Conservation (phyloP, 1,284 basidiomycete genomes). For the Peniophora sp. region DNA sequence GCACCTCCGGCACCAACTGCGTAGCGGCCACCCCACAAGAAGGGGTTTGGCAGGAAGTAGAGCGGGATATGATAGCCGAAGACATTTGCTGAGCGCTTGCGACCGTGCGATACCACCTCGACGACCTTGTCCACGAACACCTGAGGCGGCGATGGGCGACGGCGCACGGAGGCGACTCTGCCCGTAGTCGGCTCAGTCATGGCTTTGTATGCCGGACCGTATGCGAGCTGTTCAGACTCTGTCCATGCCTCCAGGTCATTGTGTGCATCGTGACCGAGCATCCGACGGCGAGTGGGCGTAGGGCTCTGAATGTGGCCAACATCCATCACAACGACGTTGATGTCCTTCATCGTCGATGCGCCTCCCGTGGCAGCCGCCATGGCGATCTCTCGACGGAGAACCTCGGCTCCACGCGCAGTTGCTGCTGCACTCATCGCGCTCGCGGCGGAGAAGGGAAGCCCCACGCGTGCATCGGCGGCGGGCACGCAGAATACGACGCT, state of each 20-base stretch:
- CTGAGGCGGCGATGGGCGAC: slow-evolving; percentile 47
- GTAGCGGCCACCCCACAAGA: slow-evolving; percentile 55
- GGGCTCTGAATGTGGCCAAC: slow-evolving; percentile 45
- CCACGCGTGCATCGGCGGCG: slow-evolving; percentile 58
- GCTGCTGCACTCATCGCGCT: slow-evolving; percentile 68
- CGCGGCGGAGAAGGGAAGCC: slow-evolving; percentile 58
- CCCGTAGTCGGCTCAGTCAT: slow-evolving; percentile 31
- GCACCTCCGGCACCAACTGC: slow-evolving; percentile 69
- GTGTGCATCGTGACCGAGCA: slow-evolving; percentile 25
- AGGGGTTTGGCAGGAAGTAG: slow-evolving; percentile 33
- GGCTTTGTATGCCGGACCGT: slow-evolving; percentile 56
- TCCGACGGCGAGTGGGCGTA: slow-evolving; percentile 22
- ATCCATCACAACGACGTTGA: slow-evolving; percentile 58
- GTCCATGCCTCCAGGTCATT: slow-evolving; percentile 61
- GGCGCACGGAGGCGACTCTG: slow-evolving; percentile 21
- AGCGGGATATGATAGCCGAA: slow-evolving; percentile 37
- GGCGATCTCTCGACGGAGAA: slow-evolving; percentile 63
- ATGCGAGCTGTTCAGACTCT: slow-evolving; percentile 58
- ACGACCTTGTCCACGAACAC: slow-evolving; percentile 52
- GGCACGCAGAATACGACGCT: slow-evolving; percentile 67
- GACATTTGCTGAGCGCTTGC: slow-evolving; percentile 26
- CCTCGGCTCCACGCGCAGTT: slow-evolving; percentile 59
- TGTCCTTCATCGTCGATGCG: slow-evolving; percentile 48
- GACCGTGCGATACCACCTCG: slow-evolving; percentile 47
- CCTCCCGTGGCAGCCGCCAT: slow-evolving; percentile 43